Conservation (phyloP, 257 asterid species). For the Eustoma russellianum region DNA sequence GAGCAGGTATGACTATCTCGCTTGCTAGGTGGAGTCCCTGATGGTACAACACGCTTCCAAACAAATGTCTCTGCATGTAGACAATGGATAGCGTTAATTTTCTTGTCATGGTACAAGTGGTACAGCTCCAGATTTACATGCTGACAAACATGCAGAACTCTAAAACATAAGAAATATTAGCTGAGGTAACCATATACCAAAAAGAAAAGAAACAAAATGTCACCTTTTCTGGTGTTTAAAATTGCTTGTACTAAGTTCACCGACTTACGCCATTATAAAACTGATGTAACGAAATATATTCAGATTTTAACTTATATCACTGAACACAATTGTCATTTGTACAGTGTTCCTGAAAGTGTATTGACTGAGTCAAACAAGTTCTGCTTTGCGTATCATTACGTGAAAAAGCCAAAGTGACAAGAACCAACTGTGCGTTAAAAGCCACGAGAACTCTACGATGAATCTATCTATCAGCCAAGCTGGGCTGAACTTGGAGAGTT, state of each 20-base stretch:
- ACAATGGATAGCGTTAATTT: constrained; percentile 9
- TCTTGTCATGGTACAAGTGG: background rate
- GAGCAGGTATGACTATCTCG: constrained; percentile 93
- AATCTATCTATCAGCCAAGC: no score
- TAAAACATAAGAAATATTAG: no score
- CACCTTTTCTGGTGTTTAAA: no score
- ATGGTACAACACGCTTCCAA: constrained; percentile 77
- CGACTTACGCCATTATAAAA: background rate
- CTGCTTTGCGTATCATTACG: background rate
- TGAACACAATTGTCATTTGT: background rate
- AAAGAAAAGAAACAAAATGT: no score
- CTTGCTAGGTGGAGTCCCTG: constrained; percentile 95
- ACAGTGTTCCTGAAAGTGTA: background rate
- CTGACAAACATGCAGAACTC: no score
- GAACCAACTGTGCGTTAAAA: background rate
- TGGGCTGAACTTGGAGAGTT: no score
- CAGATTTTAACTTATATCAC: no score
- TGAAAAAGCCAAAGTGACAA: background rate
- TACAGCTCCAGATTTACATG: no score
- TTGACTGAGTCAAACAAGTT: background rate
- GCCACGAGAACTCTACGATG: no score
- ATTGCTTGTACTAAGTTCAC: no score
- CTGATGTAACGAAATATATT: background rate
- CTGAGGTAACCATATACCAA: no score
- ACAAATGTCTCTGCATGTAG: constrained; percentile 56